A percentile compares a stretch with the other conserved stretches of the same genome.
phyloP scores from a whole-genome alignment of 108 stramenopile genomes.

The Aurantiochytrium sp. region DNA sequence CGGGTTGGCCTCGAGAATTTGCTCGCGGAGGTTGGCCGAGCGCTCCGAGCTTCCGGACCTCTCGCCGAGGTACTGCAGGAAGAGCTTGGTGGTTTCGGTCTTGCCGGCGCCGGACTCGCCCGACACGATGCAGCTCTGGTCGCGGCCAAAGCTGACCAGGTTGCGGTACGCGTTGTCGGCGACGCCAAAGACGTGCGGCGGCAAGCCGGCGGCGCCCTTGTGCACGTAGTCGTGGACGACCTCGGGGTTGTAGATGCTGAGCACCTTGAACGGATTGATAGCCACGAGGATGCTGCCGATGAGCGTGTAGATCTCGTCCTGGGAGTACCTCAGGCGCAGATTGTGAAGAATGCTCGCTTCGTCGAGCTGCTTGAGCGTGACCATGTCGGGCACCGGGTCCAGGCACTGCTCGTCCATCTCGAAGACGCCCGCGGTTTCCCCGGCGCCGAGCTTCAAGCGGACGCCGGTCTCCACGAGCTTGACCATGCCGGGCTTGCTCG shows the following conservation, averaged over 20 bases:
- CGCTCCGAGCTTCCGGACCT: background rate
- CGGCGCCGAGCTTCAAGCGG: background rate
- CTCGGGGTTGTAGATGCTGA: slow-evolving; percentile 30
- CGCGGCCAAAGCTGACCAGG: background rate
- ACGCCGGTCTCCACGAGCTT: background rate
- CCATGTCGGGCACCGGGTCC: slow-evolving; percentile 20
- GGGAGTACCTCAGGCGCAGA: slow-evolving; percentile 26
- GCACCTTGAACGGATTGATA: slow-evolving; percentile 40
- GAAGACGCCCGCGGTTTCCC: background rate
- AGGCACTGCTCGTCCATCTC: background rate
- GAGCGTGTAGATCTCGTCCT: slow-evolving; percentile 37
- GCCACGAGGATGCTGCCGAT: slow-evolving; percentile 35
- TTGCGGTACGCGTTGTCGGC: slow-evolving; percentile 4
- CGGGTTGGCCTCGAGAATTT: slow-evolving; percentile 41
- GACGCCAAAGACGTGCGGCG: slow-evolving; percentile 6
- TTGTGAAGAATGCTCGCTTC: slow-evolving; percentile 37
- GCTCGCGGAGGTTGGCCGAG: background rate
- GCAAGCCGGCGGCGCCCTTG: background rate
- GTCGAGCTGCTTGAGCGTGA: slow-evolving; percentile 33
- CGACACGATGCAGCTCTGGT: slow-evolving; percentile 21
- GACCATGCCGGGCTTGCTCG: background rate
- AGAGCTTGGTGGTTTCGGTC: slow-evolving; percentile 63
- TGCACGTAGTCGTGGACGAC: background rate
- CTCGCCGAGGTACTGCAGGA: slow-evolving; percentile 57
- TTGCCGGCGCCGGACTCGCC: slow-evolving; percentile 62